Evolutionary conservation across 2,329 filamentous ascomycete species (phyloP).

Genomic region (Calonectria hawksworthii): DNA sequence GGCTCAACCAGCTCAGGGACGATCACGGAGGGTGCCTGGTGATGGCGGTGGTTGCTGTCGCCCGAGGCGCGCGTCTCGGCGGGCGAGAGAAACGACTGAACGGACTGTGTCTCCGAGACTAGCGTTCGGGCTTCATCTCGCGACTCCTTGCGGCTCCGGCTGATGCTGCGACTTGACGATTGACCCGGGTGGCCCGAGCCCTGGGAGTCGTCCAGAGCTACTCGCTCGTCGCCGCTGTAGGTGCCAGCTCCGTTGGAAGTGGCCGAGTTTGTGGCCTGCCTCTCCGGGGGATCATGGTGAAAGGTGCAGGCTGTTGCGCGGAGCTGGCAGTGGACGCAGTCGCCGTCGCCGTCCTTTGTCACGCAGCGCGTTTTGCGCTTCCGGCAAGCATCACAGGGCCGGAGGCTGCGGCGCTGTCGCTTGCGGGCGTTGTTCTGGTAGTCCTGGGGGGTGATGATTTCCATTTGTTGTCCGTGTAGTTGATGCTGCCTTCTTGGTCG

Average conservation of each 20-base stretch:
- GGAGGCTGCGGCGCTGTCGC: slow-evolving; percentile 46
- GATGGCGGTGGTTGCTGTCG: slow-evolving; percentile 35
- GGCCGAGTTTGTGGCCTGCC: slow-evolving; percentile 38
- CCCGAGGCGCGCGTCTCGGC: slow-evolving; percentile 43
- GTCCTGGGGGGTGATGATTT: slow-evolving; percentile 50
- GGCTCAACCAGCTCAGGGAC: slow-evolving; percentile 30
- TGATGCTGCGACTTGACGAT: slow-evolving; percentile 23
- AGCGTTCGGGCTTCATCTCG: slow-evolving; percentile 43
- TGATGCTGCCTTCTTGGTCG: slow-evolving; percentile 20
- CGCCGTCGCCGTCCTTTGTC: slow-evolving; percentile 46
- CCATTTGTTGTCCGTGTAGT: slow-evolving; percentile 42
- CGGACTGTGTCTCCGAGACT: slow-evolving; percentile 39
- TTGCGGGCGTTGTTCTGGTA: slow-evolving; percentile 48
- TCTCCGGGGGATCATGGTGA: slow-evolving; percentile 47
- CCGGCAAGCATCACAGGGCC: slow-evolving; percentile 51
- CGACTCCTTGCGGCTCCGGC: slow-evolving; percentile 39
- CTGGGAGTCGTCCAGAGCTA: slow-evolving; percentile 27
- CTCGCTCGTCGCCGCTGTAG: slow-evolving; percentile 37
- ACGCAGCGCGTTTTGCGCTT: slow-evolving; percentile 52
- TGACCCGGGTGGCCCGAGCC: slow-evolving; percentile 11
- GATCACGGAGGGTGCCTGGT: slow-evolving; percentile 35
- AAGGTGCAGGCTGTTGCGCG: slow-evolving; percentile 47
- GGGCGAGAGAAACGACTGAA: slow-evolving; percentile 44
- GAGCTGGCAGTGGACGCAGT: slow-evolving; percentile 48
- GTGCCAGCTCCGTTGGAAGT: slow-evolving; percentile 30